Evolutionary conservation across 2,329 filamentous ascomycete genomes (phyloP), one percentile per base, ranked within the genome.

Genomic region (Aspergillus costaricaensis): DNA sequence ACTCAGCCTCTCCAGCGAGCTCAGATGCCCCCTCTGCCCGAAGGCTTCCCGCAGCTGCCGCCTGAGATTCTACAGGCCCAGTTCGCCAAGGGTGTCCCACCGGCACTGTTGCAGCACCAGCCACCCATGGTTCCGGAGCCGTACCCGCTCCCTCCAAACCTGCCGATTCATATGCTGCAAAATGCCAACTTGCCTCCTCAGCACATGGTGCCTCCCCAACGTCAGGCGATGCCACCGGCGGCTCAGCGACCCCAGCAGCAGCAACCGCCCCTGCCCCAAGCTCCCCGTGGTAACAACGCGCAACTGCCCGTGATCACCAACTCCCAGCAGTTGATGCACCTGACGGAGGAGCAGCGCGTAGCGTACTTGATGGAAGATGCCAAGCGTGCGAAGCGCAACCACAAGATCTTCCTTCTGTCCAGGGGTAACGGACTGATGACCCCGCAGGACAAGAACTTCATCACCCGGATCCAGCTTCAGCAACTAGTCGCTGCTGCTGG

Each of bases 401-500:
- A 98, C 80, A 99, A 99, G 82, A 98, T 99, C 63, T 94, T 93
- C 79, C 82, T 96, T 44, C 81, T 97, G 56, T 96, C 92, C 23
- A 92, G 92, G 78, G 92, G 96, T 70, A 99, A 99, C 72, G 95
- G 95, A 23, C 80, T 99, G 62, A 99, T 99, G 95, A 99, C 95
- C 4, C 95, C 95, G 0, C 94, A 98, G 73, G 95, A 99, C 79
- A 99, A 99, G 83, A 99, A 97, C 75, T 99, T 98, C 78, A 96
- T 99, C 67, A 98, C 95, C 5, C 88, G 95, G 17, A 99, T 99
- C 66, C 95, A 99, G 75, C 84, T 99, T 55, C 95, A 99, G 79
- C 95, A 99, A 74, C 85, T 99, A 38, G 91, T 99, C 57, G 88
- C 94, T 10, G 93, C 95, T 8, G 96, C 92, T 23, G 94, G 94